Evolutionary conservation across 116 monocot species (phyloP), one percentile per base, ranked within the genome.

Genomic region (Trichopus zeylanicus): DNA sequence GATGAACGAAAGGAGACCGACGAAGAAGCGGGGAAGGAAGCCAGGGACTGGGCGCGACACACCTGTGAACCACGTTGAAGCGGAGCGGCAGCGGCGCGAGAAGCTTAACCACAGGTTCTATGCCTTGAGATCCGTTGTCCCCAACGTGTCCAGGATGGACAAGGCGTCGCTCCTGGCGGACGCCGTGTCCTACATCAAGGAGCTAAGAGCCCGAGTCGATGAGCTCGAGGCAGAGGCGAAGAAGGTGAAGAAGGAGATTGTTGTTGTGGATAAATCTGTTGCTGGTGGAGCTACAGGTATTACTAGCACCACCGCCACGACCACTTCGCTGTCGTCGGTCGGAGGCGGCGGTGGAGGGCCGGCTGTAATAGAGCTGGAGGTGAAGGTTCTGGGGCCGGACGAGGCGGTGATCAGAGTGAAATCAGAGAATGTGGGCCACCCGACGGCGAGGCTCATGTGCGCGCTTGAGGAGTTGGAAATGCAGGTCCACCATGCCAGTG

Each of bases 101-200:
- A 73, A 67, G 61, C 67, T 61, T 47, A 73, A 73, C 73, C 67
- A 61, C 30, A 29, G 64, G n/a, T 71, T 71, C 59, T 59, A 65
- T 19, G 64, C 58, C 1, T 55, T 73, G 8, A 60, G 61, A 2
- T 52, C 60, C 26, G 60, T 66, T 1, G 55, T 73, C 31, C 65
- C 72, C 18, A 72, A 59, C 21, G 72, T 61, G n/a, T 55, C 61
- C 12, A 66, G 54, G 25, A 67, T 62, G 66, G 66, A 61, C 66
- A 66, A 61, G 56, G 73, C 66, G 16, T 66, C 70, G 9, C 49
- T 71, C 2, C 63, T 71, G 18, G 71, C 57, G 7, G 70, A 70
- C 26, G 63, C 70, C 34, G 62, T 70, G 16, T 32, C 63, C 26
- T 70, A 70, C 57, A 63, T 71, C 28, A 65, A 61, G 24, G 61